Percentiles rank a stretch among this genome's conserved stretches.
phyloP scores from a whole-genome alignment of 2,329 filamentous ascomycete genomes.

The Pseudogymnoascus sp. region DNA sequence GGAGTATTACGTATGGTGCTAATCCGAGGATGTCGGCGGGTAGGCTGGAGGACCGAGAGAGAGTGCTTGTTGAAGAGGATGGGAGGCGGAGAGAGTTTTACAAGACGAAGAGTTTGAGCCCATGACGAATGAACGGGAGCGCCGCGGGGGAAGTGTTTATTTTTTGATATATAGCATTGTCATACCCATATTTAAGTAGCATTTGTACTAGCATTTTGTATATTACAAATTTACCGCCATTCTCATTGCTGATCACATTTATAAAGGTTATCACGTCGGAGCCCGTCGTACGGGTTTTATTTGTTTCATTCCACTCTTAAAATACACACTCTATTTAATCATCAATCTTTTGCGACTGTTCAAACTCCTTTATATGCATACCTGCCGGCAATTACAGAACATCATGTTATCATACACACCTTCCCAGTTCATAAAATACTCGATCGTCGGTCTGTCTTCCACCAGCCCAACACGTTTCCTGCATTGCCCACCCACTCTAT shows the following conservation, averaged over 20 bases:
- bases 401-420: not conserved
- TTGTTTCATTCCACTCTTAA: not conserved
- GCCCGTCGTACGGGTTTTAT: not conserved
- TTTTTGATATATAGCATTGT: slow-evolving; percentile 3
- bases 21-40: slow-evolving; percentile 3
- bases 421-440: slow-evolving; percentile 21
- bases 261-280: not conserved
- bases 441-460: slow-evolving; percentile 21
- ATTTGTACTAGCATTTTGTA: slow-evolving; percentile 6
- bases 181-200: slow-evolving; percentile 3
- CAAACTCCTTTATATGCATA: slow-evolving; percentile 4
- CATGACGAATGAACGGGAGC: not conserved
- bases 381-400: not conserved
- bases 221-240: not conserved
- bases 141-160: not conserved
- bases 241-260: not conserved
- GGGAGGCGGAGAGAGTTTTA: slow-evolving; percentile 7
- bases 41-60: slow-evolving; percentile 6
- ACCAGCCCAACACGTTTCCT: slow-evolving; percentile 25
- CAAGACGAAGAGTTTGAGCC: slow-evolving; percentile 1
- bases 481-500: slow-evolving; percentile 42
- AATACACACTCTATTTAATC: slow-evolving; percentile 2
- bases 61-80: slow-evolving; percentile 6
- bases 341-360: not conserved
- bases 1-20: slow-evolving; percentile 10